Base-by-base conservation (phyloP, 2,329 filamentous ascomycete genomes). In the Akanthomyces lecanii region DNA sequence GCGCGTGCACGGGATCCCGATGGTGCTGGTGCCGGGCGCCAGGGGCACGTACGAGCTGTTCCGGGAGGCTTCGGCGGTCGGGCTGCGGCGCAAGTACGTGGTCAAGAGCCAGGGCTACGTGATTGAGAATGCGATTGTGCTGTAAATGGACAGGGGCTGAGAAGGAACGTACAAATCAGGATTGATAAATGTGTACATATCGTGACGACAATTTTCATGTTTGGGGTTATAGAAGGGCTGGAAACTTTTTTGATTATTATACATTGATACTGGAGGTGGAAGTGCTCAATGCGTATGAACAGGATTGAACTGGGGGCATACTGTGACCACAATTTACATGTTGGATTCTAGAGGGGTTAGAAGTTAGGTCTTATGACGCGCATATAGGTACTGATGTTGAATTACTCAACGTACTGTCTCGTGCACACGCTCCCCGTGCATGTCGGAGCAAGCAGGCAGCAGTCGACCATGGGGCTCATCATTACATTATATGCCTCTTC, bases 11-110 rank as follows among this genome's bases (percentile, higher is more conserved):
- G 88, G 88, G 2, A 88, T 98, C 44, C 85, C 90, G 14, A 86
- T 97, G 84, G 82, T 96, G 45, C 90, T 98, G 84, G 84, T 96
- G 23, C 86, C 86, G 0, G 92, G 90, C 0, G 89, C 88, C 0
- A 81, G 87, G 47, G 75, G 74, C 14, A 74, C 76, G 40, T 89
- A 92, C 68, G 81, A 82, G 33, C 75, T 87, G 63, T 79, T 97
- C 38, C 79, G 76, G 48, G 77, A 78, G 51, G 86, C 89, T n/a
- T 81, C 79, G 61, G 87, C 85, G 4, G 74, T 97, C 2, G 92
- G 91, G 0, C 78, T 97, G 65, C 85, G 90, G 71, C 83, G 92
- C 72, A 81, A 91, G 69, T 97, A 92, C 74, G 85, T 85, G 70
- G 86, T 97, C 50, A 85, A 89, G 71, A 96, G 91, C 66, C 88